Percentiles rank a stretch among this genome's conserved stretches.
phyloP scores from a whole-genome alignment of 2,329 filamentous ascomycete species.

The Arachnomyces sp. region DNA sequence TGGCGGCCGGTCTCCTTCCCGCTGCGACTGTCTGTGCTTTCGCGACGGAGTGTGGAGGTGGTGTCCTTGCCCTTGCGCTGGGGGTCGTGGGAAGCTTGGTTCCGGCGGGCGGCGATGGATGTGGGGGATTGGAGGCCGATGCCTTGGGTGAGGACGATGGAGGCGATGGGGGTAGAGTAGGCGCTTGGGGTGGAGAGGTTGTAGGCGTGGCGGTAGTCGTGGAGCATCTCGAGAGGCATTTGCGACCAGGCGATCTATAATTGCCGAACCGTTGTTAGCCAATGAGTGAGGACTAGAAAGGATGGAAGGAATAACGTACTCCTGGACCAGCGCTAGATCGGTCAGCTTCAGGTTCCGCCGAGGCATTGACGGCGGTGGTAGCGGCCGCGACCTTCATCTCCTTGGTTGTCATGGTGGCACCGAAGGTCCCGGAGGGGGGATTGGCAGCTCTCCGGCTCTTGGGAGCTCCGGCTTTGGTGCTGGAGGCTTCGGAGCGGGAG shows the following conservation, averaged over 20 bases:
- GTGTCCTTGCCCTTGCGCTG: neutral
- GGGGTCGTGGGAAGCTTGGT: constrained; percentile 14
- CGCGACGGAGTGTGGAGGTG: neutral
- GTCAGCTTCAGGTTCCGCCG: constrained; percentile 14
- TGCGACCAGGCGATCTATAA: constrained; percentile 36
- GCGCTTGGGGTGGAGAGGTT: constrained; percentile 37
- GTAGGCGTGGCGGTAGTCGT: constrained; percentile 42
- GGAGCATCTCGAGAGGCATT: constrained; percentile 37
- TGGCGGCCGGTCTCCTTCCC: neutral
- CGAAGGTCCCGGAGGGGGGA: constrained; percentile 4
- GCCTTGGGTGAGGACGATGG: constrained; percentile 38
- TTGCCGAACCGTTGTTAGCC: constrained; percentile 5
- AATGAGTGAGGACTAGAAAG: constrained; percentile 3
- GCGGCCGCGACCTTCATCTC: constrained; percentile 17
- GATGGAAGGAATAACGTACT: constrained; percentile 12
- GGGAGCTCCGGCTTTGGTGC: constrained; percentile 23
- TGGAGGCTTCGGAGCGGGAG: constrained; percentile 41
- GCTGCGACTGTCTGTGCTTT: neutral
- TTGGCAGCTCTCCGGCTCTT: constrained; percentile 26
- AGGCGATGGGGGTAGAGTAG: constrained; percentile 38
- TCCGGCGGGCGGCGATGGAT: constrained; percentile 31
- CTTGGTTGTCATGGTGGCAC: constrained; percentile 12
- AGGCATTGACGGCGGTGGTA: constrained; percentile 20
- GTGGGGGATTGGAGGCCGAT: constrained; percentile 39
- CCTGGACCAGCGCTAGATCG: constrained; percentile 16